A percentile compares a stretch with the other conserved stretches of the same genome.
phyloP scores from a whole-genome alignment of 164 flowering plant species.

The Annona squamosa region DNA sequence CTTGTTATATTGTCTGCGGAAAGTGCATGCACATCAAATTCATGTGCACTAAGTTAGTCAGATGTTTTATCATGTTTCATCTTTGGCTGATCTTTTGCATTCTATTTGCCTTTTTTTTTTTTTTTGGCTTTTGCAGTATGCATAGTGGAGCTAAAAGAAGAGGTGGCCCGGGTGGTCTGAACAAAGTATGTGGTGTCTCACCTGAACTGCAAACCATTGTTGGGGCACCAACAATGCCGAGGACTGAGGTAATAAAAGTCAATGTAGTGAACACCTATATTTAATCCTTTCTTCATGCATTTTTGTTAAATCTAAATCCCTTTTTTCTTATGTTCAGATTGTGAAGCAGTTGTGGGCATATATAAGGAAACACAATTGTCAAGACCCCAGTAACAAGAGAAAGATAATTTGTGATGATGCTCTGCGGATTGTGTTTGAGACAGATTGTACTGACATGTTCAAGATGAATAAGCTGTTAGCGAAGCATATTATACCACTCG shows the following conservation, averaged over 20 bases:
- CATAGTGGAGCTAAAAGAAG: constrained; percentile 61
- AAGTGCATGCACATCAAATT: background rate
- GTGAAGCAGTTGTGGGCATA: constrained; percentile 97
- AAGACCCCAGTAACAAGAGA: constrained; percentile 93
- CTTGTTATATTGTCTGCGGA: background rate
- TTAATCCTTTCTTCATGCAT: background rate
- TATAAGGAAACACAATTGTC: constrained; percentile 87
- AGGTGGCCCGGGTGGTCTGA: constrained; percentile 95
- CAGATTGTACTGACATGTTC: constrained; percentile 96
- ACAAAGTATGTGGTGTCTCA: constrained; percentile 87
- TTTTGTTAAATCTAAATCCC: background rate
- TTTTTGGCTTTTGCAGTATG: constrained; percentile 37
- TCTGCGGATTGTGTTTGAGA: constrained; percentile 80
- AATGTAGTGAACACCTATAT: background rate
- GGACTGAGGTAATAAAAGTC: constrained; percentile 64
- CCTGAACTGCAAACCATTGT: constrained; percentile 86
- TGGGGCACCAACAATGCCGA: constrained; percentile 74
- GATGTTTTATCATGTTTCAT: background rate
- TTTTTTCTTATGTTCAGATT: constrained; percentile 41
- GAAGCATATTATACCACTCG: constrained; percentile 60
- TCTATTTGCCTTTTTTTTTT: too few relatives aligned
- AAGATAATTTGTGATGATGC: constrained; percentile 91
- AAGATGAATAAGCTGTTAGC: constrained; percentile 64
- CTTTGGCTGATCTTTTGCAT: background rate
- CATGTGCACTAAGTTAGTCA: background rate